phyloP scores from a whole-genome alignment of 2,329 filamentous ascomycete species.

The Corynespora cassiicola region DNA sequence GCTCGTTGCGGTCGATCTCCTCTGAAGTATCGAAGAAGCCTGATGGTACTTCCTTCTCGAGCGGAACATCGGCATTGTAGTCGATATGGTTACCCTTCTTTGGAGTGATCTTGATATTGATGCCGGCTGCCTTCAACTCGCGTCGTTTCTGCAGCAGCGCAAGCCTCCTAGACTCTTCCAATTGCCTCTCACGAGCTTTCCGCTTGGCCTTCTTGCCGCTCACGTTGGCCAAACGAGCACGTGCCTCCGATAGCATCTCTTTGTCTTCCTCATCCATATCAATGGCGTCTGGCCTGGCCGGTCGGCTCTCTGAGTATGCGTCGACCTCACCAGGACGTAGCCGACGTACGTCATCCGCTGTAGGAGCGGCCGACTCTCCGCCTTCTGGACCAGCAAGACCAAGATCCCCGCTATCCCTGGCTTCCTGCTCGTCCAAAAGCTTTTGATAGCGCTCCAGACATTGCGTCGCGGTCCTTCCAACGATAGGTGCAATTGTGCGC shows the following conservation, averaged over 20 bases:
- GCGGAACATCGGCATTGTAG: constrained; percentile 98
- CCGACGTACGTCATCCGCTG: constrained; percentile 88
- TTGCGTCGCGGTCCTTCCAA: constrained; percentile 94
- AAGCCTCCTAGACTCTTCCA: constrained; percentile 90
- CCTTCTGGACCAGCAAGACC: constrained; percentile 85
- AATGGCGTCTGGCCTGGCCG: constrained; percentile 93
- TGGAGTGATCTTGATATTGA: constrained; percentile 94
- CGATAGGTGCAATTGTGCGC: constrained; percentile 96
- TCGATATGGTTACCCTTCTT: constrained; percentile 98
- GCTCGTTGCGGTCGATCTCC: constrained; percentile 81
- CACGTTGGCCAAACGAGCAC: constrained; percentile 94
- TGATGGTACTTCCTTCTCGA: constrained; percentile 86
- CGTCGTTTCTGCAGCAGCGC: constrained; percentile 93
- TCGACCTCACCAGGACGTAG: constrained; percentile 93
- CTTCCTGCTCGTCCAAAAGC: constrained; percentile 92
- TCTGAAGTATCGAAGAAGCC: constrained; percentile 95
- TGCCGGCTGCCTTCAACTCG: constrained; percentile 95
- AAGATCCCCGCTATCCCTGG: constrained; percentile 80
- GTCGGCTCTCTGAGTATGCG: constrained; percentile 96
- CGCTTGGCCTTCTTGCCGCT: constrained; percentile 99
- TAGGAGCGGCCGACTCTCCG: constrained; percentile 84
- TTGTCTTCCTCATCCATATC: constrained; percentile 99
- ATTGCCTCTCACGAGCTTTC: constrained; percentile 92
- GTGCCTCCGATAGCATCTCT: constrained; percentile 98
- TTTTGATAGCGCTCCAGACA: constrained; percentile 97